phyloP scores from a whole-genome alignment of 169 alveolate species.

The Eimeria brunetti region DNA sequence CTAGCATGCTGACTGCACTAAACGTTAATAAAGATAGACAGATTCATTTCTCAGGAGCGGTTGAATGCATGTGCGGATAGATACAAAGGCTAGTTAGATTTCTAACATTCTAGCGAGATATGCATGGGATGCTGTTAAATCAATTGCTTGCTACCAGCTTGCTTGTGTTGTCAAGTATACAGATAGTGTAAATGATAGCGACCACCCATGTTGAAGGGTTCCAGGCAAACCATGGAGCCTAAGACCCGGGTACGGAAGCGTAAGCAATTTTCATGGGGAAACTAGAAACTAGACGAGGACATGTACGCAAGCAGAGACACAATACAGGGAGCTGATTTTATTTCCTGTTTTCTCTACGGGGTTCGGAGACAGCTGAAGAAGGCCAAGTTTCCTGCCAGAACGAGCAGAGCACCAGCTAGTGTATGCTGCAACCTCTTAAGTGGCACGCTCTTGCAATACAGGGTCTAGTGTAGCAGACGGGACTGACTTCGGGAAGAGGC shows the following conservation, averaged over 20 bases:
- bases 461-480: not conserved
- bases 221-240: not conserved
- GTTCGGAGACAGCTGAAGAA: not conserved
- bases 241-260: not conserved
- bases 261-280: not conserved
- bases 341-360: not conserved
- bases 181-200: not conserved
- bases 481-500: slow-evolving; percentile 28
- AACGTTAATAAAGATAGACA: not conserved
- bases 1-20: not conserved
- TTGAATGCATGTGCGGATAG: not conserved
- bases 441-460: not conserved
- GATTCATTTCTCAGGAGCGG: not conserved
- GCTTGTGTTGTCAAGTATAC: not conserved
- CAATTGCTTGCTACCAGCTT: not conserved
- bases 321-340: not conserved
- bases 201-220: not conserved
- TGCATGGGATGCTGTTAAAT: not conserved
- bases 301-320: not conserved
- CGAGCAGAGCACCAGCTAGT: not conserved
- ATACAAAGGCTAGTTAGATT: not conserved
- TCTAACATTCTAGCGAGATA: not conserved
- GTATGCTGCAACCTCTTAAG: not conserved
- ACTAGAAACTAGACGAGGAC: not conserved
- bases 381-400: not conserved